Percentiles rank a stretch among this genome's conserved stretches.
Evolutionary conservation across 768 basidiomycete genomes (phyloP).

Genomic region (Mycena filopes): DNA sequence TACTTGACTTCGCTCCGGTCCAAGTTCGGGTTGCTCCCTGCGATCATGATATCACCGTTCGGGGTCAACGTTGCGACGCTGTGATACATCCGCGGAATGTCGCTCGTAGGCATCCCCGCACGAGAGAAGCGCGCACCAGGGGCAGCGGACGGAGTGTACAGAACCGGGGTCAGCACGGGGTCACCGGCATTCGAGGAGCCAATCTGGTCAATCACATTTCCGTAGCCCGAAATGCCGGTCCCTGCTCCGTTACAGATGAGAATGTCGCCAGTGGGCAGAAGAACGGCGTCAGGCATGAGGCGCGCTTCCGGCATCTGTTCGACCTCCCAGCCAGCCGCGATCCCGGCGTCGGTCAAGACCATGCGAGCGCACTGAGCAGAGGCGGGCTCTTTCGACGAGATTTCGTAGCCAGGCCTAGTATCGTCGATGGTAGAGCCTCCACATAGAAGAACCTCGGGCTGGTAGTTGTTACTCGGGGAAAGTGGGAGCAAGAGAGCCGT

Average conservation of each 20-base stretch:
- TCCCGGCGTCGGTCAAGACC: conserved; percentile 71
- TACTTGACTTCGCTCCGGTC: conserved; percentile 79
- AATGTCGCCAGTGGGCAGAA: conserved; percentile 81
- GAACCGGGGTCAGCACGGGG: conserved; percentile 72
- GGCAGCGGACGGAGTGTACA: conserved; percentile 72
- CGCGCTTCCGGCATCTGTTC: conserved; percentile 81
- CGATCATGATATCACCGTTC: conserved; percentile 76
- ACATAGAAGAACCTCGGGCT: conserved; percentile 78
- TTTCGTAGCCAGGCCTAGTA: conserved; percentile 62
- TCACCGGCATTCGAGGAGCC: conserved; percentile 84
- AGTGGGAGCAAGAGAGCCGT: conserved; percentile 80
- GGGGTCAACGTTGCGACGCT: conserved; percentile 87
- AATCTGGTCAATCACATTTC: conserved; percentile 74
- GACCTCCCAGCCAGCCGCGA: conserved; percentile 74
- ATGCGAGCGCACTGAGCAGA: conserved; percentile 80
- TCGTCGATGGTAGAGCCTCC: conserved; percentile 81
- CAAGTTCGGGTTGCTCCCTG: conserved; percentile 87
- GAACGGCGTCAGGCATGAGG: conserved; percentile 82
- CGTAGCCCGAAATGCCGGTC: conserved; percentile 81
- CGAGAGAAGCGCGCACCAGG: conserved; percentile 67
- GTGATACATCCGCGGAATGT: conserved; percentile 82
- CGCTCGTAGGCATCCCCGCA: conserved; percentile 68
- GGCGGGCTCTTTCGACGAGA: conserved; percentile 79
- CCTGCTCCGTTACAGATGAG: conserved; percentile 82
- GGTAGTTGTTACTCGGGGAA: conserved; percentile 67